Evolutionary conservation across 2,329 filamentous ascomycete genomes (phyloP), one percentile per base, ranked within the genome.

Genomic region (Blastomyces gilchristii): DNA sequence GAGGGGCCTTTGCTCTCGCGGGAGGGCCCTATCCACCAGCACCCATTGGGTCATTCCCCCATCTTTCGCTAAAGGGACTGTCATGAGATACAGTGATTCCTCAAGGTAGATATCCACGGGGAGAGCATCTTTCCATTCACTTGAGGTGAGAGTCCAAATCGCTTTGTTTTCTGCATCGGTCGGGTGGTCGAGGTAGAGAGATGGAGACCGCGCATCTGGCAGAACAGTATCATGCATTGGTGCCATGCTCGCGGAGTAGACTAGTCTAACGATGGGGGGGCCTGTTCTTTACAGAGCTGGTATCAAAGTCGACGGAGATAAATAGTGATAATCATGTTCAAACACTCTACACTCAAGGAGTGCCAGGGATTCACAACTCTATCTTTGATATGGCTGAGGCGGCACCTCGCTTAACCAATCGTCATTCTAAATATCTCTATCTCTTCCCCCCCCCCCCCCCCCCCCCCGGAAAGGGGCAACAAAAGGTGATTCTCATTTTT

Each of bases 41-140:
- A 89, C 82, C 87, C 87, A 89, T 67, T 82, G 79, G 14, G 80
- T 81, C 65, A 88, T 77, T 49, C 86, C 85, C 49, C 82, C 82
- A 65, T 85, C 74, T 59, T 78, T 77, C 16, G 85, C 80, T 22
- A 89, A 77, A 7, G 85, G 82, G 0, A 85, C 79, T 2, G 80
- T 82, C 11, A 80, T 78, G 11, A 89, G 78, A 70, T 82, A 81
- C 18, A 73, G 72, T 71, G 88, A 87, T 54, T 87, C 82, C 53
- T 79, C 73, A 49, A 89, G 74, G 70, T 89, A 90, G 47, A 79
- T 77, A 0, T 81, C 69, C 5, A 81, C 70, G 4, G 78, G 75
- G 2, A 89, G 78, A 1, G 84, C 79, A 50, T 78, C 78, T 12
- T 83, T 83, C 87, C 87, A 90, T 68, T 79, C 79, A 28, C 75